Percentiles rank a stretch among this genome's conserved stretches.
Conservation (phyloP, 2,329 filamentous ascomycete species). For the Colletotrichum euphorbiae region DNA sequence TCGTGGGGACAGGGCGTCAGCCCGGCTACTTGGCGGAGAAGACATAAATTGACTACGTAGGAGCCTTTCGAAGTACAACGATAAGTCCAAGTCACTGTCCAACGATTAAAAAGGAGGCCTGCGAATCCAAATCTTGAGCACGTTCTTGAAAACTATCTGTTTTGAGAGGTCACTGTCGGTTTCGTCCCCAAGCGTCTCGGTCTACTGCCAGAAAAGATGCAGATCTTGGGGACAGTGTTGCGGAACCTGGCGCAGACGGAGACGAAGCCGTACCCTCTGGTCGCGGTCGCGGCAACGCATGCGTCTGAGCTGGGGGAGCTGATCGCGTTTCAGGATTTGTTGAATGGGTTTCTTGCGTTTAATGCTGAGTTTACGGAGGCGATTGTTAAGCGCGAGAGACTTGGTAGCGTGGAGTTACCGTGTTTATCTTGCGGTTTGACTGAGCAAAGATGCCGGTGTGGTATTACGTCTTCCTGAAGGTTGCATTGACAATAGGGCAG, state of each 20-base stretch:
- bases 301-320: neutral
- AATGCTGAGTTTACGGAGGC: constrained; percentile 2
- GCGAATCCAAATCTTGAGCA: too few relatives aligned
- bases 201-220: neutral
- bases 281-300: neutral
- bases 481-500: too few relatives aligned
- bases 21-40: too few relatives aligned
- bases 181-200: neutral
- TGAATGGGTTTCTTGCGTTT: neutral
- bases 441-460: neutral
- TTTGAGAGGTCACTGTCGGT: neutral
- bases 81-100: too few relatives aligned
- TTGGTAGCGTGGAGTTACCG: neutral
- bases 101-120: too few relatives aligned
- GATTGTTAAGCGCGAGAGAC: neutral
- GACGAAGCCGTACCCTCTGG: constrained; percentile 4
- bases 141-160: neutral
- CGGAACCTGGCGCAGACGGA: constrained; percentile 11
- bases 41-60: too few relatives aligned
- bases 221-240: constrained; percentile 17
- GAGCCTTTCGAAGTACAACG: too few relatives aligned
- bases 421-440: constrained; percentile 3
- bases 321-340: neutral
- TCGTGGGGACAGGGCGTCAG: too few relatives aligned
- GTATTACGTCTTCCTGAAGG: neutral